Base-by-base conservation (phyloP, 2,329 filamentous ascomycete species). In the Claviceps africana region DNA sequence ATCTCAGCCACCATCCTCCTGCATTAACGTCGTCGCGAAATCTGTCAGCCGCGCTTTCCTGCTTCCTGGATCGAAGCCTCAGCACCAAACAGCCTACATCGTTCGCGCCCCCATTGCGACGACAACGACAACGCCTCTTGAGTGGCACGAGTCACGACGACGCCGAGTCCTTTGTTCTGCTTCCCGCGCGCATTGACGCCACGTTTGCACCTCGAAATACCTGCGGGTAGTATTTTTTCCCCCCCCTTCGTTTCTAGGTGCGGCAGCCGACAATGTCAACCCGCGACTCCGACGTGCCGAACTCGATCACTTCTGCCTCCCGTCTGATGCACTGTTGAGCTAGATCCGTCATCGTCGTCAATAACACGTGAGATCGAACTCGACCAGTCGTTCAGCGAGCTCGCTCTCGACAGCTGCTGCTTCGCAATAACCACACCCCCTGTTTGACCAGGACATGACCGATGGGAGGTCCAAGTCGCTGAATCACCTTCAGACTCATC, bases 221-320 rank as follows among this genome's bases (percentile, higher is more conserved):
- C 48, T n/a, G 52, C 30, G 17, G 43, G 37, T 35, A 44, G 31
- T 43, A 43, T 22, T 31, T 54, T 43, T 42, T 17, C 22, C 17
- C 33, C 17, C 13, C 33, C 19, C 4, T 15, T 30, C 50, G 28
- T 33, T n/a, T n/a, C 17, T 50, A 48, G 47, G 47, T 48, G 53
- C 51, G 45, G 49, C 44, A 44, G 55, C 53, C 57, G 54, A 63
- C 55, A 52, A 63, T 61, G 61, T 60, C 56, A 52, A 52, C 55
- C 58, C 53, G 59, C 57, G 54, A 55, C 50, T 55, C 53, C 57
- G 58, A 57, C 53, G 54, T 52, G 53, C 52, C 54, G 48, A 54
- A 21, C 46, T 48, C 56, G 46, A 53, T 54, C 55, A 54, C 54
- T 50, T 53, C 50, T 46, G 35, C 51, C 50, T 53, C 57, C 50